phyloP scores from a whole-genome alignment of 225 moss, liverwort and hornwort species.

The Climacium dendroides region DNA sequence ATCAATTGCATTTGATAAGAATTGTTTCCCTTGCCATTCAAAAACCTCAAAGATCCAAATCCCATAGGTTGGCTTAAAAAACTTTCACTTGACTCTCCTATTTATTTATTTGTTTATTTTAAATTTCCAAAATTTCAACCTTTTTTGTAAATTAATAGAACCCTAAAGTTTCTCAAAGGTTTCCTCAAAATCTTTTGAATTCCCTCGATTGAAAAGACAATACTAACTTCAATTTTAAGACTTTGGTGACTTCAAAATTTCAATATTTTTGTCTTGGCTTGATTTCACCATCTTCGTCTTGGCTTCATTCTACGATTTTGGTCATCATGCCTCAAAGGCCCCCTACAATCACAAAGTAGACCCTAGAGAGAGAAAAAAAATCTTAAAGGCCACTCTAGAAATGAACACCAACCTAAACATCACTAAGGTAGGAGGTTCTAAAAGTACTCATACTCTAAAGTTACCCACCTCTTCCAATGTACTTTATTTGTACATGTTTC shows the following conservation, averaged over 20 bases:
- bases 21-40: not conserved
- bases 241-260: too few relatives aligned
- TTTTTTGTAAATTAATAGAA: not conserved
- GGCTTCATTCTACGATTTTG: not conserved
- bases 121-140: accelerated
- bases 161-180: not conserved
- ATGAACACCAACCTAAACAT: accelerated
- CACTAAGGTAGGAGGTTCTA: too few relatives aligned
- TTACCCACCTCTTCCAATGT: too few relatives aligned
- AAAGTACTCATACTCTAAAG: too few relatives aligned
- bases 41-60: accelerated
- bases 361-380: not conserved
- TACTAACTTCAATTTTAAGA: not conserved
- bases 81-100: not conserved
- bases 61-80: not conserved
- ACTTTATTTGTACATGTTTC: too few relatives aligned
- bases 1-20: not conserved
- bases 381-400: too few relatives aligned
- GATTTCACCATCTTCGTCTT: not conserved
- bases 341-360: accelerated
- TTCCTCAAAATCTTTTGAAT: not conserved
- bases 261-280: too few relatives aligned
- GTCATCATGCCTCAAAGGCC: not conserved
- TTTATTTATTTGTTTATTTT: not conserved
- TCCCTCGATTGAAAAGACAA: not conserved